Evolutionary conservation across 306 rosid species (phyloP).

Genomic region (Hippophae rhamnoides): DNA sequence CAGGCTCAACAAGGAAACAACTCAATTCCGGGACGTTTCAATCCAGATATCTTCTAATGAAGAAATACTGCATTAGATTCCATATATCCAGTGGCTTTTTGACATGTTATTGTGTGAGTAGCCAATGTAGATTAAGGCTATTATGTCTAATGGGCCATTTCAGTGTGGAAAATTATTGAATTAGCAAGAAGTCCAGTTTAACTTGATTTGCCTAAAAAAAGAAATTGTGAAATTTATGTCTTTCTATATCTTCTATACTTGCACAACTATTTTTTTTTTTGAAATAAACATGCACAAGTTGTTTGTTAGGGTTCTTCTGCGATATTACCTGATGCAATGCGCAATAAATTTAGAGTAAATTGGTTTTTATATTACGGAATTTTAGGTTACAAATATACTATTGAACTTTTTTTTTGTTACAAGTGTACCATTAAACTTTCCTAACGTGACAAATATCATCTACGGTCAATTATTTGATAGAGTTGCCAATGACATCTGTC

Average conservation of each 20-base stretch:
- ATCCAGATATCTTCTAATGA: slow-evolving; percentile 71
- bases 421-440: too few species aligned
- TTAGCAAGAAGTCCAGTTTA: slow-evolving; percentile 2
- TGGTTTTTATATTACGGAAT: too few species aligned
- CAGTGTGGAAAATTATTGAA: neutral
- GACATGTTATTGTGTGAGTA: slow-evolving; percentile 3
- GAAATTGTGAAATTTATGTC: neutral
- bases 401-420: too few species aligned
- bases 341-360: too few species aligned
- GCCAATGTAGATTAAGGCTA: slow-evolving; percentile 16
- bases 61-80: neutral
- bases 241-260: neutral
- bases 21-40: slow-evolving; percentile 65
- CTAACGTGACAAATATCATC: too few species aligned
- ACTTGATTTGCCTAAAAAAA: neutral
- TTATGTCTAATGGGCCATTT: slow-evolving; percentile 1
- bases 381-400: too few species aligned
- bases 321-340: too few species aligned
- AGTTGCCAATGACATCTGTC: too few species aligned
- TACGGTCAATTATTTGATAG: too few species aligned
- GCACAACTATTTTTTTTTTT: too few species aligned
- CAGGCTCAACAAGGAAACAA: slow-evolving; percentile 69
- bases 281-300: too few species aligned
- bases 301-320: too few species aligned
- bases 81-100: neutral